phyloP scores from a whole-genome alignment of 495 filamentous ascomycete species.

The Neurospora sp. region DNA sequence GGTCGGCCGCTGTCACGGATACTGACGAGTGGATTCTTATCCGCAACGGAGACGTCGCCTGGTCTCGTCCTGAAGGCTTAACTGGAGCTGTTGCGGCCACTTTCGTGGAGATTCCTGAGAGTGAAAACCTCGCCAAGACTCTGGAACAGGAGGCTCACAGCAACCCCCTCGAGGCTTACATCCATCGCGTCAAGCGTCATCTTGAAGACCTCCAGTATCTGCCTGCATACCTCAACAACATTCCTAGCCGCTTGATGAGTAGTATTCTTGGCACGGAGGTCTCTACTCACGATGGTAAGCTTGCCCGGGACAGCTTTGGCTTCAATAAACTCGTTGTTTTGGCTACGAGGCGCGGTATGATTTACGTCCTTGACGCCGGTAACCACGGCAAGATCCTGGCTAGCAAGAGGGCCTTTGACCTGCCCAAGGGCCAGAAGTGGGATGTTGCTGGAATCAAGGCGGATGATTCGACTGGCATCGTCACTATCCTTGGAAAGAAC shows the following conservation, averaged over 20 bases:
- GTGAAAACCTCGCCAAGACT: slow-evolving; percentile 64
- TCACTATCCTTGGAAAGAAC: slow-evolving; percentile 47
- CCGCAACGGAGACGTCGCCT: slow-evolving; percentile 68
- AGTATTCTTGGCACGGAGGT: slow-evolving; percentile 53
- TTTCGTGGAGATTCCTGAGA: slow-evolving; percentile 65
- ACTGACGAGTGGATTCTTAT: slow-evolving; percentile 74
- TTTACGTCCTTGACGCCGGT: slow-evolving; percentile 70
- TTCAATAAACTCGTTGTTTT: slow-evolving; percentile 74
- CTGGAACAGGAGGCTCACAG: slow-evolving; percentile 79
- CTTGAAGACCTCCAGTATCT: slow-evolving; percentile 66
- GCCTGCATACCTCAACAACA: slow-evolving; percentile 57
- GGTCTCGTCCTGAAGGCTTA: slow-evolving; percentile 75
- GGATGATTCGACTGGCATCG: slow-evolving; percentile 40
- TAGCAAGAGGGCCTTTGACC: slow-evolving; percentile 50
- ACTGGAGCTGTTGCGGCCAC: slow-evolving; percentile 62
- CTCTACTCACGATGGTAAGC: slow-evolving; percentile 35
- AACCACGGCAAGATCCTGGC: slow-evolving; percentile 68
- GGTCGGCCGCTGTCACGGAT: slow-evolving; percentile 59
- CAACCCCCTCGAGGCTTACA: slow-evolving; percentile 67
- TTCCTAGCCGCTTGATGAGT: slow-evolving; percentile 56
- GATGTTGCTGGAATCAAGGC: slow-evolving; percentile 57
- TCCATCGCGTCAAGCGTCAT: slow-evolving; percentile 80
- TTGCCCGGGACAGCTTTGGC: slow-evolving; percentile 70
- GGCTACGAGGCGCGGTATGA: slow-evolving; percentile 67
- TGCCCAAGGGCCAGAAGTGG: slow-evolving; percentile 46